phyloP scores from a whole-genome alignment of 2,329 filamentous ascomycete genomes.

The Nigrospora osmanthi region DNA sequence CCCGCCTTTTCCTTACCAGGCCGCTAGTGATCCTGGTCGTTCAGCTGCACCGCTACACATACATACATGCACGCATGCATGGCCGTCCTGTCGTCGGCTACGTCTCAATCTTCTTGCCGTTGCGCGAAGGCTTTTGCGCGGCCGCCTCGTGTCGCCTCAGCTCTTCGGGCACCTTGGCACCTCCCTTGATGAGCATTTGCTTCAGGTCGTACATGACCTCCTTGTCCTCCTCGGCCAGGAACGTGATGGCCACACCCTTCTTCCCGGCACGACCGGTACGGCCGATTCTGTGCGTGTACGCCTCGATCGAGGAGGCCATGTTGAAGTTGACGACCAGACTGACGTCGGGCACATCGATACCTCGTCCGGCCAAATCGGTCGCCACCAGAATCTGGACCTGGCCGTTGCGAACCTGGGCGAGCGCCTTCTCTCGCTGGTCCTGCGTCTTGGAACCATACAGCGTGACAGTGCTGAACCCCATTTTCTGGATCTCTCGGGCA shows the following conservation, averaged over 20 bases:
- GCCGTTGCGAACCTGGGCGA: conserved; percentile 76
- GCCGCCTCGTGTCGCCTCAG: conserved; percentile 81
- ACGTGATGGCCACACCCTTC: conserved; percentile 92
- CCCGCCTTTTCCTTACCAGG: no score
- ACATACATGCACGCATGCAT: no score
- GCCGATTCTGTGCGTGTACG: conserved; percentile 93
- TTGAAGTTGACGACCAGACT: conserved; percentile 97
- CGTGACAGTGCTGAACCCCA: conserved; percentile 85
- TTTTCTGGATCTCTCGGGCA: conserved; percentile 85
- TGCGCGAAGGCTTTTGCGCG: conserved; percentile 47
- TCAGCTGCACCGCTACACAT: no score
- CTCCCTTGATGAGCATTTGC: conserved; percentile 89
- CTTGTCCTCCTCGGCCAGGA: conserved; percentile 81
- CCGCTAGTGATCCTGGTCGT: no score
- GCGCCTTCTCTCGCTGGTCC: conserved; percentile 90
- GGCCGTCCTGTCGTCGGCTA: no score
- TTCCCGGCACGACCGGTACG: conserved; percentile 96
- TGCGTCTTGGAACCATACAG: conserved; percentile 95
- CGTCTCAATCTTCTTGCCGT: background rate
- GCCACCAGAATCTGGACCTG: conserved; percentile 84
- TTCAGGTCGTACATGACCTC: conserved; percentile 92
- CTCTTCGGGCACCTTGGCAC: conserved; percentile 84
- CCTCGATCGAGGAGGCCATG: conserved; percentile 89
- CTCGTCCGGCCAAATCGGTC: conserved; percentile 89
- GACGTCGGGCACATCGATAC: conserved; percentile 96